Conservation (phyloP, 1,284 basidiomycete genomes). For the Cryptococcus neoformans region DNA sequence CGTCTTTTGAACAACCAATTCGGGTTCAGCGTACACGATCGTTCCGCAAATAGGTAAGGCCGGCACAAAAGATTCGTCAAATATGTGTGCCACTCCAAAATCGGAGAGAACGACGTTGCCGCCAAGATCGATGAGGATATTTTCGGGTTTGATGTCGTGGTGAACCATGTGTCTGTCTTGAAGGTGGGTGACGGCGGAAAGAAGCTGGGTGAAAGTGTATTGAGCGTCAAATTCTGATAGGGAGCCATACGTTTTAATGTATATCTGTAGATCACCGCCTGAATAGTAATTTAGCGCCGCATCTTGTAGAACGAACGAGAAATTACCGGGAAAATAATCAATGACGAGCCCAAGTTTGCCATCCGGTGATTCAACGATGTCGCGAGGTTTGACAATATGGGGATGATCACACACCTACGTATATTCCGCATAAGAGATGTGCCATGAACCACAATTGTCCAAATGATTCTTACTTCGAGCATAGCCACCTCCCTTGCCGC, state of each 20-base stretch:
- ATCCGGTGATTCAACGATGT: no score
- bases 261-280: not conserved
- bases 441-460: no score
- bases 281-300: not conserved
- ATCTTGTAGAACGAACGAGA: not conserved
- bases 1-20: constrained; percentile 76
- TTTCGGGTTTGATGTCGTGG: constrained; percentile 95
- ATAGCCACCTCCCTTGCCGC: no score
- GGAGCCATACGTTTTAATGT: not conserved
- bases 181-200: constrained; percentile 75
- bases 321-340: not conserved
- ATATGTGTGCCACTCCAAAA: constrained; percentile 93
- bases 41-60: constrained; percentile 74
- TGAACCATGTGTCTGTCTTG: constrained; percentile 91
- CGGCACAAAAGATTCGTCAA: constrained; percentile 71
- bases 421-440: no score
- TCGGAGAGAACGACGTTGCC: constrained; percentile 85
- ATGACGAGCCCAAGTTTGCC: not conserved
- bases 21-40: constrained; percentile 91
- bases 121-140: constrained; percentile 74
- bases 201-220: constrained; percentile 47
- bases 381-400: no score
- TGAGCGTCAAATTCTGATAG: not conserved
- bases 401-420: no score
- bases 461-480: no score